Percentiles rank a stretch among this genome's conserved stretches.
Conservation (phyloP, 2,329 filamentous ascomycete genomes). For the Diaporthe sp. region DNA sequence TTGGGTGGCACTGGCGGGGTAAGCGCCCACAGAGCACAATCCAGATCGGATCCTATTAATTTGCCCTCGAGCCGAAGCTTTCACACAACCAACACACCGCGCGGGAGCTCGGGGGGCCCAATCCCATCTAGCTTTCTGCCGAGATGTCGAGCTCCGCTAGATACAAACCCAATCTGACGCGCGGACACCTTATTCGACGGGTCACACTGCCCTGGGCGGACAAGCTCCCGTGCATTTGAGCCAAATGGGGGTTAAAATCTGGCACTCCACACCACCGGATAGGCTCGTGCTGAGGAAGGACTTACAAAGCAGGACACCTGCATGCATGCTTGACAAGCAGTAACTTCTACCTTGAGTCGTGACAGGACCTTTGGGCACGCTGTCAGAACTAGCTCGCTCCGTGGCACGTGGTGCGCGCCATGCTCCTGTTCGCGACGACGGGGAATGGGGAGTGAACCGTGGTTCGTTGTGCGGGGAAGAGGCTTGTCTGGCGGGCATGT, state of each 20-base stretch:
- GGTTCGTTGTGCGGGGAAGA: slow-evolving; percentile 24
- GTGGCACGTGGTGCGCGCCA: slow-evolving; percentile 17
- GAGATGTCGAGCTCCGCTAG: slow-evolving; percentile 15
- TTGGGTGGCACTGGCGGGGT: neutral
- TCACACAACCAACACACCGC: neutral
- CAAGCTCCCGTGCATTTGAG: slow-evolving; percentile 12
- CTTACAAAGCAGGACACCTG: slow-evolving; percentile 4
- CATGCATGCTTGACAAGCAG: neutral
- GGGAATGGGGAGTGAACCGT: neutral
- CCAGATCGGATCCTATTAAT: slow-evolving; percentile 3
- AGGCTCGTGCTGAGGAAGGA: neutral
- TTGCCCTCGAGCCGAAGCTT: neutral
- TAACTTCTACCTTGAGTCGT: neutral
- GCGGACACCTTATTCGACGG: neutral
- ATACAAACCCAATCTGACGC: slow-evolving; percentile 17
- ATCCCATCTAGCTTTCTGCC: slow-evolving; percentile 21
- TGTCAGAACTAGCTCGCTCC: neutral
- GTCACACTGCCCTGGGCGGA: neutral
- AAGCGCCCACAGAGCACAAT: neutral
- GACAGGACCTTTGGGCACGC: neutral
- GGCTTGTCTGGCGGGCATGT: neutral
- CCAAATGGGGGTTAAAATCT: slow-evolving; percentile 2
- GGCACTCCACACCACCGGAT: neutral
- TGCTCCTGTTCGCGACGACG: neutral
- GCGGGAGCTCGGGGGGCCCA: neutral